Conservation (phyloP, 2,329 filamentous ascomycete genomes). For the Trichophyton equinum region DNA sequence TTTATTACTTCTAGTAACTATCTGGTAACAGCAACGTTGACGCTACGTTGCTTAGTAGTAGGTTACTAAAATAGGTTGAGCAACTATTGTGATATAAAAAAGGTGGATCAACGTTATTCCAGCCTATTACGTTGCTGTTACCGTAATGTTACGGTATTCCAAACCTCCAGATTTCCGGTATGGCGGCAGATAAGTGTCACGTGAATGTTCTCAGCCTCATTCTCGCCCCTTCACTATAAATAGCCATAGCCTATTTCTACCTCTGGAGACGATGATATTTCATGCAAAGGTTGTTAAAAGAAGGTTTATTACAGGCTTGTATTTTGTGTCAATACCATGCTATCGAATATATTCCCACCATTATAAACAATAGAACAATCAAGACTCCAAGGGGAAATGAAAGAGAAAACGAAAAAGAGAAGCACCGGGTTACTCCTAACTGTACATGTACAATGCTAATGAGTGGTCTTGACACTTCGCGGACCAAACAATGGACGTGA, state of each 20-base stretch:
- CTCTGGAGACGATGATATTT: neutral
- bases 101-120: too few relatives aligned
- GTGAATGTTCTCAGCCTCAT: neutral
- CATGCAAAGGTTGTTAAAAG: too few relatives aligned
- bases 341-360: neutral
- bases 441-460: neutral
- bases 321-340: neutral
- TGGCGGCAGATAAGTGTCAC: neutral
- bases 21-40: too few relatives aligned
- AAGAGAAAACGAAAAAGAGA: neutral
- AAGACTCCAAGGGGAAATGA: conserved; percentile 1
- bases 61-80: too few relatives aligned
- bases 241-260: neutral
- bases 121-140: too few relatives aligned
- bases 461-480: neutral
- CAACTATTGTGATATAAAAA: too few relatives aligned
- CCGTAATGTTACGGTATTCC: too few relatives aligned
- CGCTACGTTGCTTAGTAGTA: too few relatives aligned
- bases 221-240: neutral
- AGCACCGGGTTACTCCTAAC: neutral
- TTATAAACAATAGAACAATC: neutral
- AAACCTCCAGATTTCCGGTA: too few relatives aligned
- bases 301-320: neutral
- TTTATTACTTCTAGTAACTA: too few relatives aligned
- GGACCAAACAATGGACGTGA: neutral